Evolutionary conservation across 805 yeast genomes (phyloP), one percentile per base, ranked within the genome.

Genomic region (Kodamaea sagamina): DNA sequence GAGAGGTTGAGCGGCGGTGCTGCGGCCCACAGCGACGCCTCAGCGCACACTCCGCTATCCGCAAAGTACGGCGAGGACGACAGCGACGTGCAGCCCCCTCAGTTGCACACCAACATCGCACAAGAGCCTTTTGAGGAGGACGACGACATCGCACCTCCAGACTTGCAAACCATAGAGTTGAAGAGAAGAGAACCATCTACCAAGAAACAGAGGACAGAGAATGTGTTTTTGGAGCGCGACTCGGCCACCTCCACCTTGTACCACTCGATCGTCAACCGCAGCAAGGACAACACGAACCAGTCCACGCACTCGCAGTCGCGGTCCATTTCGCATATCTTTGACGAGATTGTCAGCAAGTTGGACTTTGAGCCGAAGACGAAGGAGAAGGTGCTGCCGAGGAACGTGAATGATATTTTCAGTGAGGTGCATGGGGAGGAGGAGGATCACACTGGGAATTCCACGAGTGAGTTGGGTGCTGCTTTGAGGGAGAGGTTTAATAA

Each of bases 251-350:
- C 67, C 4, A 65, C 72, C 1, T 47, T 62, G 13, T 65, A 62
- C 49, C 71, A 64, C 46, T 61, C 69, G 10, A 35, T 64, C 12
- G 42, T 47, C 13, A 28, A 28, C 16, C 46, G 27, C 18, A 38
- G 36, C 18, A 32, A 42, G 27, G 60, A 55, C 1, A 51, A 47
- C 19, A 47, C 58, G n/a, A 46, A 32, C 34, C 53, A 50, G 12
- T 47, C 59, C 1, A 28, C 19, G 4, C 34, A 29, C 11, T 29
- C 34, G 11, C 50, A 55, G 32, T 61, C 67, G 9, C 50, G 53
- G 38, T 63, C 71, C 6, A 59, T 63, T 31, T 64, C 68, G 21
- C 58, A 62, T 36, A 46, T 64, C 9, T 65, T 63, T 43, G 68
- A 64, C 32, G 68, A 59, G 35, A 62, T 64, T 4, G 48, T 51